phyloP scores from a whole-genome alignment of 139 green algal species.

The Chlorella sorokiniana region DNA sequence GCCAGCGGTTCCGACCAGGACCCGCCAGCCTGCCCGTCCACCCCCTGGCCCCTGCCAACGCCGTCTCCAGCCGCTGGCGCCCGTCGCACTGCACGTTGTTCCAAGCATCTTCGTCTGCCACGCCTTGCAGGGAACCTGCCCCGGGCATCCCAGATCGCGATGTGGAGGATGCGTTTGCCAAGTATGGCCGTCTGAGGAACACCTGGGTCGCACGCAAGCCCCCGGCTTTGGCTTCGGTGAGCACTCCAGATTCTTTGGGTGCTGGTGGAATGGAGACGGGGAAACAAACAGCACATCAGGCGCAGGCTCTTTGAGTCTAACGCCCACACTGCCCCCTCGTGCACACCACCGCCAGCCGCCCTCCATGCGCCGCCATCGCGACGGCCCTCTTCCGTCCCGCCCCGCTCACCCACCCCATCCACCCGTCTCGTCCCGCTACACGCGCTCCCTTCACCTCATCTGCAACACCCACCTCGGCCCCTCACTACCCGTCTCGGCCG shows the following conservation, averaged over 20 bases:
- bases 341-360: too few species aligned
- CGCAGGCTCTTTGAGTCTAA: too few species aligned
- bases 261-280: too few species aligned
- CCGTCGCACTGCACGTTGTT: too few species aligned
- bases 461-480: neutral
- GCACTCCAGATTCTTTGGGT: neutral
- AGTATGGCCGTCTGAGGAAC: constrained; percentile 50
- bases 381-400: neutral
- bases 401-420: neutral
- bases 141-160: constrained; percentile 41
- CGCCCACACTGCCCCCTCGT: too few species aligned
- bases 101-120: too few species aligned
- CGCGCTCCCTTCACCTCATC: neutral
- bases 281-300: too few species aligned
- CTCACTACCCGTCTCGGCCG: too few species aligned
- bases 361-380: neutral
- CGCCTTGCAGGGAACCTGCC: constrained; percentile 29
- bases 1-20: too few species aligned
- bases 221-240: constrained; percentile 59
- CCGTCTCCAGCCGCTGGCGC: too few species aligned
- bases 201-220: constrained; percentile 65
- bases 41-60: too few species aligned
- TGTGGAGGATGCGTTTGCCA: constrained; percentile 47
- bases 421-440: neutral
- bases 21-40: too few species aligned